Base-by-base conservation (phyloP, 108 stramenopile genomes). In the Nannochloropsis salina region DNA sequence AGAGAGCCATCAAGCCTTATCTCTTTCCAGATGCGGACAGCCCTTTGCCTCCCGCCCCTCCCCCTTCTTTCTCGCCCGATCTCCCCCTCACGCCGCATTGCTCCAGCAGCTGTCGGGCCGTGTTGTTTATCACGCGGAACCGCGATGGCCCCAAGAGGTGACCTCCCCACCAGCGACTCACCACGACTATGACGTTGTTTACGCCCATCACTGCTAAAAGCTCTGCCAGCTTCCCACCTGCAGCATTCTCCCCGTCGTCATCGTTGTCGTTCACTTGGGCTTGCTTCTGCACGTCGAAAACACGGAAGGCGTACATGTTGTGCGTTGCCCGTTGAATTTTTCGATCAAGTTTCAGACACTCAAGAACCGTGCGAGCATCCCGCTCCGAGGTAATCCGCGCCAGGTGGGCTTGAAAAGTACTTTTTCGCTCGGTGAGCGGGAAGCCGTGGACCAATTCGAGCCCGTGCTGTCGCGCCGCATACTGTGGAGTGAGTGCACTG, bases 41-140 rank as follows among this genome's bases (percentile, higher is more conserved):
- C 31, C 31, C 31, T 31, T 31, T 31, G 31, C 20, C 41, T 15
- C 83, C 80, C 44, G 44, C 44, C 41, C n/a, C 20, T 18, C 43
- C 43, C 42, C 31, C 79, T 12, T 5, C 83, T 10, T 43, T 74
- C 31, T 31, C 31, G 31, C 31, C 31, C 31, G 31, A 31, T 31
- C 31, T 31, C 40, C 31, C 40, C 31, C 45, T 80, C 21, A 42
- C 44, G 44, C 80, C 80, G 80, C 83, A 84, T 22, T 84, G 43
- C 80, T 83, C 86, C 8, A 87, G 83, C 41, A 87, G 83, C 44
- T 80, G 80, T 85, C 88, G 88, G 22, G 88, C 88, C 15, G 88
- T 86, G 80, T 88, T 88, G 81, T 88, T 88, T 43, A 88, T 88
- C 86, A 87, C 86, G 85, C 87, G 87, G 85, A 88, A 88, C 40